Percentiles rank a stretch among this genome's conserved stretches.
Evolutionary conservation across 2,329 filamentous ascomycete genomes (phyloP).

Genomic region (Penicillium digitatum): DNA sequence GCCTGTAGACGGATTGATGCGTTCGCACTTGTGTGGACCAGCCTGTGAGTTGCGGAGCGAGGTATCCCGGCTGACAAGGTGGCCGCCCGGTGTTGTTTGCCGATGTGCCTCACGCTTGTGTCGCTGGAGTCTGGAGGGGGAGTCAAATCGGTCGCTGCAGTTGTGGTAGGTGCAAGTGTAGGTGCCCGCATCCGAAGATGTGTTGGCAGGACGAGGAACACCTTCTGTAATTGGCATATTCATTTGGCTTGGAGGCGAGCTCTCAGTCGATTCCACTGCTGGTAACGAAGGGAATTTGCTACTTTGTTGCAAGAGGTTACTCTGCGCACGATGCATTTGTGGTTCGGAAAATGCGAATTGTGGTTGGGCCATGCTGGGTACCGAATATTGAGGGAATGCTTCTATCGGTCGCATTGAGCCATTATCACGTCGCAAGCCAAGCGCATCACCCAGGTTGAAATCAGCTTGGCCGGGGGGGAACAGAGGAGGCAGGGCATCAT

Average conservation of each 20-base stretch:
- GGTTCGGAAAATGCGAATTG: slow-evolving; percentile 47
- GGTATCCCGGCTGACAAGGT: slow-evolving; percentile 38
- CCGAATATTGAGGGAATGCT: slow-evolving; percentile 41
- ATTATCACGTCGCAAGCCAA: slow-evolving; percentile 38
- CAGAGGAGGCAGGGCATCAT: slow-evolving; percentile 64
- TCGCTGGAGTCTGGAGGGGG: slow-evolving; percentile 79
- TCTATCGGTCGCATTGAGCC: slow-evolving; percentile 42
- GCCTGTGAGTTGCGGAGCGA: slow-evolving; percentile 76
- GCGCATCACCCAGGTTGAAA: slow-evolving; percentile 47
- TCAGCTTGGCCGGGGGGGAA: slow-evolving; percentile 62
- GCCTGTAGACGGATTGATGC: slow-evolving; percentile 89
- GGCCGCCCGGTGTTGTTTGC: slow-evolving; percentile 57
- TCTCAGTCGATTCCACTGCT: slow-evolving; percentile 57
- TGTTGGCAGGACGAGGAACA: slow-evolving; percentile 56
- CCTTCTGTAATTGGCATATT: slow-evolving; percentile 34
- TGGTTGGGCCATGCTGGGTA: slow-evolving; percentile 44
- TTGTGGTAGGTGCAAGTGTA: slow-evolving; percentile 97
- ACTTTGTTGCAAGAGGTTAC: slow-evolving; percentile 41
- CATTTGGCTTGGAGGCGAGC: slow-evolving; percentile 35
- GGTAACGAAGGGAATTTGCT: slow-evolving; percentile 59
- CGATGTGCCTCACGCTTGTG: slow-evolving; percentile 94
- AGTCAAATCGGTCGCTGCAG: slow-evolving; percentile 82
- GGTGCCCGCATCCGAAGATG: slow-evolving; percentile 73
- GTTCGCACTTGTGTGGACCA: slow-evolving; percentile 86
- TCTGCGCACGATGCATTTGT: slow-evolving; percentile 29